Evolutionary conservation across 208 protist species (phyloP).

Genomic region (Naegleria lovaniensis): DNA sequence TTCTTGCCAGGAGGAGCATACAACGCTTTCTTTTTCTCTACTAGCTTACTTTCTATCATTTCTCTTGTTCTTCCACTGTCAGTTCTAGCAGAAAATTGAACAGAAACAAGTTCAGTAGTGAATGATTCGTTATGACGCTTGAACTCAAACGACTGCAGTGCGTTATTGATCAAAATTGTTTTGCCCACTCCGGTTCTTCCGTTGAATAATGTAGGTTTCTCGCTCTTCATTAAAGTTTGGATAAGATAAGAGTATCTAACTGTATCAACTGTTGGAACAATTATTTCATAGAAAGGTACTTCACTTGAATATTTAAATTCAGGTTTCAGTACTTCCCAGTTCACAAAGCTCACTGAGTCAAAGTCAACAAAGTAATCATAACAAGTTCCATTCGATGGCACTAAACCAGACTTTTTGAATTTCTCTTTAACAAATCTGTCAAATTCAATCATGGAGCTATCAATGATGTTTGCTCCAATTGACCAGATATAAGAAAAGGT

Average conservation of each 20-base stretch:
- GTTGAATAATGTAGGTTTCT: conserved; percentile 83
- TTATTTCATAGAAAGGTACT: conserved; percentile 88
- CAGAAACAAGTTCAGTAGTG: conserved; percentile 64
- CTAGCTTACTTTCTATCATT: conserved; percentile 90
- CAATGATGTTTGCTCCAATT: conserved; percentile 84
- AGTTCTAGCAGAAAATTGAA: conserved; percentile 93
- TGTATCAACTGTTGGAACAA: conserved; percentile 93
- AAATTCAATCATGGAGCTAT: conserved; percentile 74
- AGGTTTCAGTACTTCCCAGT: conserved; percentile 68
- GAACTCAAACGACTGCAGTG: conserved; percentile 52
- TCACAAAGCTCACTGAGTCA: conserved; percentile 59
- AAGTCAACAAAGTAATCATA: conserved; percentile 89
- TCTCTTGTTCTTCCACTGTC: conserved; percentile 86
- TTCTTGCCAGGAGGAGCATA: conserved; percentile 80
- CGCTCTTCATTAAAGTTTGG: conserved; percentile 66
- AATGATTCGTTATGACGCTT: conserved; percentile 54
- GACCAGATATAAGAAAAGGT: conserved; percentile 91
- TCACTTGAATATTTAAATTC: conserved; percentile 68
- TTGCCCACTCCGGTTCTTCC: conserved; percentile 91
- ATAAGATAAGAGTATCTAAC: conserved; percentile 84
- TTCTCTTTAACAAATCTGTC: conserved; percentile 68
- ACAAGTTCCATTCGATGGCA: conserved; percentile 75
- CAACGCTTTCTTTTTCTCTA: conserved; percentile 87
- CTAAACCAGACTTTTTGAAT: conserved; percentile 69
- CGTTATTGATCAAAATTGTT: conserved; percentile 79